These are phyloP conservation scores for Saitoella complicata DNA, from an alignment of 805 yeast genomes.

Conservation along the genomic window DNA sequence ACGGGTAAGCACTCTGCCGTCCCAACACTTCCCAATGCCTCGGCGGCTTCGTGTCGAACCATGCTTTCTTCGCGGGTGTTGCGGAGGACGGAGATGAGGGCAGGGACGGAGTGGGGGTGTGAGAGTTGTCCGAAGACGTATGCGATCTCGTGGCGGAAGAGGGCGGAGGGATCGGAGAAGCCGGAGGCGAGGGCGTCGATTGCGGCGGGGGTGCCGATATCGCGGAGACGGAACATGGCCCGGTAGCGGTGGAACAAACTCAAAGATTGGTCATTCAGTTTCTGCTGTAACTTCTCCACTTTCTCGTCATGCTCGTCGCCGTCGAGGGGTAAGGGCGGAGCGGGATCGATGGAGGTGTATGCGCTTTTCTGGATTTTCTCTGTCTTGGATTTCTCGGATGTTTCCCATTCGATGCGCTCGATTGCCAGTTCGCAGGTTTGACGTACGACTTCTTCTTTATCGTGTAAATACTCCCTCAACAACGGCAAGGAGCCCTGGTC, in stretches of 20 bases:
- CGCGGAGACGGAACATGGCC: conserved; percentile 96
- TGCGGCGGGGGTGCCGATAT: conserved; percentile 85
- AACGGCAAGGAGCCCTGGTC: conserved; percentile 55
- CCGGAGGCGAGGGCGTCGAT: conserved; percentile 84
- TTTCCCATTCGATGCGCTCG: conserved; percentile 81
- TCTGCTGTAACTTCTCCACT: conserved; percentile 39
- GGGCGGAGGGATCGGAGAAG: conserved; percentile 75
- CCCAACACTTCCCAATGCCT: conserved; percentile 93
- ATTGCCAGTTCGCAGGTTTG: conserved; percentile 97
- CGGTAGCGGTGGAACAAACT: conserved; percentile 89
- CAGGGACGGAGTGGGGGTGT: conserved; percentile 81
- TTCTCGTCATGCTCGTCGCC: neutral
- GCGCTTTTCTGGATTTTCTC: conserved; percentile 56
- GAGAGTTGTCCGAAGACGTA: conserved; percentile 96
- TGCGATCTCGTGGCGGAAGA: conserved; percentile 95
- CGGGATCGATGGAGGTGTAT: conserved; percentile 73
- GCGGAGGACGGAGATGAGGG: conserved; percentile 65
- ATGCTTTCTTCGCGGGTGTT: conserved; percentile 77
- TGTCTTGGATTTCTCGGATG: conserved; percentile 47
- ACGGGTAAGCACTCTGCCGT: conserved; percentile 90
- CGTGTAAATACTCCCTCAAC: conserved; percentile 50
- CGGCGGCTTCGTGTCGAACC: conserved; percentile 99
- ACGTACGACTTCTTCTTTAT: conserved; percentile 69
- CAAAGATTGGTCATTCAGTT: conserved; percentile 57
- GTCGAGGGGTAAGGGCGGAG: conserved; percentile 80